phyloP scores from a whole-genome alignment of 345 rosid species.

The Eutrema yunnanense region DNA sequence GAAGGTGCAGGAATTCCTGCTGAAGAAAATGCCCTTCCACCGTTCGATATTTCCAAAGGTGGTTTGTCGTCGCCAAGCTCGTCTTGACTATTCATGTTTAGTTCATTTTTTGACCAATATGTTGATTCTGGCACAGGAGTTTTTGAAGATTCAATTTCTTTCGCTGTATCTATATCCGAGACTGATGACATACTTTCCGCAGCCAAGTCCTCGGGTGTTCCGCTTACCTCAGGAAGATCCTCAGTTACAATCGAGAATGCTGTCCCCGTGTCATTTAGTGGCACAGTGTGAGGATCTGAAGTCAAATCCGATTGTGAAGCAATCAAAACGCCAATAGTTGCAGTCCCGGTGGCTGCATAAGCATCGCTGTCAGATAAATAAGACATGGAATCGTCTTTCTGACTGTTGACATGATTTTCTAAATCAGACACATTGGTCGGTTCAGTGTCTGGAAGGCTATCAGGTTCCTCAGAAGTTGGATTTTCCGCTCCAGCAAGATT shows the following conservation, averaged over 20 bases:
- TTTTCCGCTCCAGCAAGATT: conserved; percentile 22
- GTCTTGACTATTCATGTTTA: conserved; percentile 24
- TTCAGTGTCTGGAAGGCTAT: conserved; percentile 27
- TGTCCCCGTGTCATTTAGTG: conserved; percentile 26
- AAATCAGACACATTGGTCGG: conserved; percentile 23
- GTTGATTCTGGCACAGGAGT: conserved; percentile 33
- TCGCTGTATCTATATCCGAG: conserved; percentile 32
- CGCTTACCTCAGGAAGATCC: conserved; percentile 35
- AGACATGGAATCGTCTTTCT: conserved; percentile 22
- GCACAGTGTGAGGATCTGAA: conserved; percentile 31
- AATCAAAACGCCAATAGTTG: conserved; percentile 25
- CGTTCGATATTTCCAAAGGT: conserved; percentile 32
- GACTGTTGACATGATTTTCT: conserved; percentile 23
- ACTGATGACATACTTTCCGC: conserved; percentile 32
- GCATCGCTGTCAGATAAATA: conserved; percentile 28
- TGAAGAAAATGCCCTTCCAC: conserved; percentile 37
- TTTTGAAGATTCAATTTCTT: conserved; percentile 32
- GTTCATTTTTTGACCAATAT: conserved; percentile 31
- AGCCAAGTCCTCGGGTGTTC: conserved; percentile 23
- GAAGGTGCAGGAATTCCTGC: conserved; percentile 93
- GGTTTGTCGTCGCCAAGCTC: conserved; percentile 27
- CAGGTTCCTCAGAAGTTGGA: conserved; percentile 32
- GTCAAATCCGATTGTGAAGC: conserved; percentile 33
- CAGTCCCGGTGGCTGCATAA: conserved; percentile 25
- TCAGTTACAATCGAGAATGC: conserved; percentile 20